phyloP scores from a whole-genome alignment of 306 rosid genomes.

The Vigna reflexopilosa region DNA sequence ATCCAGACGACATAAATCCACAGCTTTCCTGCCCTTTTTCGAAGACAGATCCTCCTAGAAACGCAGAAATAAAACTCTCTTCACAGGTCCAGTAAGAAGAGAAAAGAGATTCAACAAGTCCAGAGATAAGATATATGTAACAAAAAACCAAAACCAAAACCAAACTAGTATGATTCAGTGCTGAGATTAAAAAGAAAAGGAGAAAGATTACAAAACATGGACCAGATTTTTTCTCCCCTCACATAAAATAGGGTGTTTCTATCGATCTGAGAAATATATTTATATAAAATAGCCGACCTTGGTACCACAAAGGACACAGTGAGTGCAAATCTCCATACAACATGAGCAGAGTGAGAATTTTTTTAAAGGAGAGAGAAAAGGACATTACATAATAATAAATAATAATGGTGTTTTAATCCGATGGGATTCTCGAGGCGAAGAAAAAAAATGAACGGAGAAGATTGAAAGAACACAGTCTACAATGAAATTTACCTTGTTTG shows the following conservation, averaged over 20 bases:
- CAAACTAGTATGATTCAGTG: not conserved
- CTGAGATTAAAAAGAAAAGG: conserved; percentile 5
- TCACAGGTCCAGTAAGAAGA: not conserved
- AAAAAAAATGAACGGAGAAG: not conserved
- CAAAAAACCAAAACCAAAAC: not conserved
- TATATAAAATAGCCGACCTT: conserved; percentile 37
- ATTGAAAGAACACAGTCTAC: conserved; percentile 5
- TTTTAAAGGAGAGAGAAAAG: conserved; percentile 9
- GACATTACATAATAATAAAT: conserved; percentile 1
- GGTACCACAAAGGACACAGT: not conserved
- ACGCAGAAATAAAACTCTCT: conserved; percentile 13
- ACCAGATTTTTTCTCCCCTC: conserved; percentile 47
- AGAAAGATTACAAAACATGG: conserved; percentile 61
- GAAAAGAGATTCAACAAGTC: not conserved
- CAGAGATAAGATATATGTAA: conserved; percentile 16
- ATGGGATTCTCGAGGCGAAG: conserved; percentile 23
- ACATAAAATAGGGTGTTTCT: not conserved
- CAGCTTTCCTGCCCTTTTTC: conserved; percentile 41
- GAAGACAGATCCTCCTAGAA: conserved; percentile 33
- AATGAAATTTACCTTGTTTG: conserved; percentile 40
- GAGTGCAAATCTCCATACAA: conserved; percentile 62
- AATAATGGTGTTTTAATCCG: conserved; percentile 5
- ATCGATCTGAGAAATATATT: conserved; percentile 43
- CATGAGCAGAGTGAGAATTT: conserved; percentile 22
- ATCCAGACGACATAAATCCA: conserved; percentile 88